These are phyloP conservation scores for Stagonosporopsis cucurbitacearum DNA, from an alignment of 2,329 filamentous ascomycete species.

Conservation along the genomic window DNA sequence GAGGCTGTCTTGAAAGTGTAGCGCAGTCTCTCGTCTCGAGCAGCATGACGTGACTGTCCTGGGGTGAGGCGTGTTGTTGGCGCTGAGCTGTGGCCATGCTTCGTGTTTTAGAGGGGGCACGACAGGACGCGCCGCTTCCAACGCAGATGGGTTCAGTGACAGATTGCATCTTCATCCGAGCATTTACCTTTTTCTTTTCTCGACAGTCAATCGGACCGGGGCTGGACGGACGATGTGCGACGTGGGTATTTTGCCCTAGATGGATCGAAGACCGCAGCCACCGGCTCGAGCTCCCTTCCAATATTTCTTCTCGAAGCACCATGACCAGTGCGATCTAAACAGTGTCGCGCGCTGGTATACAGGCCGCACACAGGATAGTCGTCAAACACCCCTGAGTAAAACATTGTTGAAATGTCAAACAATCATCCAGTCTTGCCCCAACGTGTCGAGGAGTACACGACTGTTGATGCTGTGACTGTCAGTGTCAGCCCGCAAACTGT, in stretches of 20 bases:
- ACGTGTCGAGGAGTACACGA: background rate
- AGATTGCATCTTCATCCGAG: slow-evolving; percentile 8
- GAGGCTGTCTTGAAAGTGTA: slow-evolving; percentile 21
- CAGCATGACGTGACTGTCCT: slow-evolving; percentile 15
- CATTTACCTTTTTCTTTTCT: slow-evolving; percentile 2
- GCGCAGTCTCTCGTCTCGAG: slow-evolving; percentile 14
- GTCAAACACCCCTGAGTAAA: background rate
- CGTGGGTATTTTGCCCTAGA: slow-evolving; percentile 20
- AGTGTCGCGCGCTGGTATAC: slow-evolving; percentile 6
- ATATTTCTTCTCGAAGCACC: slow-evolving; percentile 33
- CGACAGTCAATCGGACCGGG: slow-evolving; percentile 11
- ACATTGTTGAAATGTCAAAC: background rate
- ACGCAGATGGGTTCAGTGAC: slow-evolving; percentile 18
- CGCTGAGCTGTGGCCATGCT: slow-evolving; percentile 16
- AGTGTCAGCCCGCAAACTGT: background rate
- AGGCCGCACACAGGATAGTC: background rate
- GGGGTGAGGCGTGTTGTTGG: slow-evolving; percentile 15
- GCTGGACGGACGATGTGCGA: slow-evolving; percentile 10
- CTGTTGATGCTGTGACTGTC: slow-evolving; percentile 12
- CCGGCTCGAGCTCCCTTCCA: slow-evolving; percentile 42
- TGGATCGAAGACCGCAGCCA: slow-evolving; percentile 2
- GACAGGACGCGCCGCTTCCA: slow-evolving; percentile 15
- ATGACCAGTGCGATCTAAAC: slow-evolving; percentile 23
- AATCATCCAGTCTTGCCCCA: background rate
- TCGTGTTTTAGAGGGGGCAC: slow-evolving; percentile 21